Evolutionary conservation across 2,329 filamentous ascomycete species (phyloP).

Genomic region (Fusarium luffae): DNA sequence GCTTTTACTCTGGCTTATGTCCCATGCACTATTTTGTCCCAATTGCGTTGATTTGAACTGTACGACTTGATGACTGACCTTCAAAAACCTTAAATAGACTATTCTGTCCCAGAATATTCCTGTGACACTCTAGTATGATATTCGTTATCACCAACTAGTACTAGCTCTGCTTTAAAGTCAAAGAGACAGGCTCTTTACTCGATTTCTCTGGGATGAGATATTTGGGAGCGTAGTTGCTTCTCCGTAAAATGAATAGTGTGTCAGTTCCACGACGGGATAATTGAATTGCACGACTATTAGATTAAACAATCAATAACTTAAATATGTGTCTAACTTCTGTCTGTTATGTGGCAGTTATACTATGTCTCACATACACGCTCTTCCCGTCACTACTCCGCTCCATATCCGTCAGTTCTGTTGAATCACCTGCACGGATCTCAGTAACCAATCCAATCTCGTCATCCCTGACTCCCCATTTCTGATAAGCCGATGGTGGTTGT

Average conservation of each 20-base stretch:
- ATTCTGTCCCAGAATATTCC: too few relatives aligned
- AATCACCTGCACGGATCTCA: constrained; percentile 7
- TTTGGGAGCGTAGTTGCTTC: rapidly evolving
- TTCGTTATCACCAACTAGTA: rapidly evolving
- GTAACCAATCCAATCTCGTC: constrained; percentile 21
- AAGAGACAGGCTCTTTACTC: neutral
- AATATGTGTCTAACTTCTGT: neutral
- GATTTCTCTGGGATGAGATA: rapidly evolving
- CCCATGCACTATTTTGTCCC: too few relatives aligned
- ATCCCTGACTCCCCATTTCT: constrained; percentile 17
- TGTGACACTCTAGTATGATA: neutral
- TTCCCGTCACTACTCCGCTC: constrained; percentile 1
- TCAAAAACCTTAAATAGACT: too few relatives aligned
- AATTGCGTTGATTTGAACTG: too few relatives aligned
- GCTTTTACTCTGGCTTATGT: neutral
- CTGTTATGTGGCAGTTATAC: neutral
- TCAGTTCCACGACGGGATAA: rapidly evolving
- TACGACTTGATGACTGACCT: too few relatives aligned
- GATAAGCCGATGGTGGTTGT: neutral
- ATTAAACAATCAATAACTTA: too few relatives aligned
- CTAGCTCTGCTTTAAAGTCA: too few relatives aligned
- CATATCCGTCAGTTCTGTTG: neutral
- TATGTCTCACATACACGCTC: neutral
- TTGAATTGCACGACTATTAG: rapidly evolving
- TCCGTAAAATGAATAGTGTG: neutral